These are phyloP conservation scores for Nemania diffusa DNA, from an alignment of 2,329 filamentous ascomycete species.

Conservation along the genomic window DNA sequence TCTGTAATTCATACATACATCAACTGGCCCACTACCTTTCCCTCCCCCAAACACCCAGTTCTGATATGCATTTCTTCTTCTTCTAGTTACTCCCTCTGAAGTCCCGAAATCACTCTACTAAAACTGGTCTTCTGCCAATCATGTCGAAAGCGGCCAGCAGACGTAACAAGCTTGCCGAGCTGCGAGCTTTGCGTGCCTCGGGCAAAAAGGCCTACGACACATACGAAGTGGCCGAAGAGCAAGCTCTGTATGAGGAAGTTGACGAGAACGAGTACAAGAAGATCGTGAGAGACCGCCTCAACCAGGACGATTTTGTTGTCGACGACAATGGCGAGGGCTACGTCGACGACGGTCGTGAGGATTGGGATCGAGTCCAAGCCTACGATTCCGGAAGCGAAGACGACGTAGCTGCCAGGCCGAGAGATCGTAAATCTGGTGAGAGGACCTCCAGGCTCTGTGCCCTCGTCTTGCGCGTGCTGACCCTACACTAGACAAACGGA, in stretches of 20 bases:
- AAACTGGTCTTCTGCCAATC: slow-evolving; percentile 32
- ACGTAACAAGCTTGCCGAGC: slow-evolving; percentile 75
- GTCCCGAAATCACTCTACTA: slow-evolving; percentile 1
- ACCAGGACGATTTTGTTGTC: slow-evolving; percentile 97
- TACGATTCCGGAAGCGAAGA: slow-evolving; percentile 81
- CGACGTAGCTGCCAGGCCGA: slow-evolving; percentile 60
- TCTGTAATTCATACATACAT: slow-evolving; percentile 20
- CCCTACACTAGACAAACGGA: slow-evolving; percentile 75
- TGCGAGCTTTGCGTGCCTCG: slow-evolving; percentile 83
- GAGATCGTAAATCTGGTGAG: slow-evolving; percentile 63
- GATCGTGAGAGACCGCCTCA: slow-evolving; percentile 86
- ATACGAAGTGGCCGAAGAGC: slow-evolving; percentile 87
- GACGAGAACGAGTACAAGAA: slow-evolving; percentile 98
- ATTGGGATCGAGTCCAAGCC: slow-evolving; percentile 80
- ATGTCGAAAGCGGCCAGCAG: slow-evolving; percentile 57
- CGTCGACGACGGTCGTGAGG: slow-evolving; percentile 93
- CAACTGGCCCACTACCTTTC: slow-evolving; percentile 1
- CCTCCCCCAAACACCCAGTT: not conserved
- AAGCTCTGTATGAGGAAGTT: slow-evolving; percentile 92
- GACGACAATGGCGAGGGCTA: slow-evolving; percentile 98
- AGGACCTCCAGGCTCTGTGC: slow-evolving; percentile 36
- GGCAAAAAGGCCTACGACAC: slow-evolving; percentile 91
- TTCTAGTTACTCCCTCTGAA: not conserved
- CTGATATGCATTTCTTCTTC: slow-evolving; percentile 13
- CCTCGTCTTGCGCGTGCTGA: slow-evolving; percentile 25